These are phyloP conservation scores for Eucalyptus sp. DNA, from an alignment of 345 rosid genomes.

Conservation along the genomic window DNA sequence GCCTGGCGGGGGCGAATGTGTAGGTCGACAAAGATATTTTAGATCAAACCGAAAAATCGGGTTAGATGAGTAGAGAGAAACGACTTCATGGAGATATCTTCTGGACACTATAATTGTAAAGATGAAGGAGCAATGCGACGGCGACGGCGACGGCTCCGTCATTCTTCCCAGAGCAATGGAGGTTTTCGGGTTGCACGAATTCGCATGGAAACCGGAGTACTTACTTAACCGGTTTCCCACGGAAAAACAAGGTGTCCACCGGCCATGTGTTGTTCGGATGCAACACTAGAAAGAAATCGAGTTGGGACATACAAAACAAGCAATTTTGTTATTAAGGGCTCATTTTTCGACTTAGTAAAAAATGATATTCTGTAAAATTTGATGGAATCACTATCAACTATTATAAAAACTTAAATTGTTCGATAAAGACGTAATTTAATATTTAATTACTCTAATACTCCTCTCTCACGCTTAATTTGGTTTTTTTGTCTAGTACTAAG, in stretches of 20 bases:
- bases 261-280: neutral
- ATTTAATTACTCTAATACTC: too few relatives aligned
- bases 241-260: neutral
- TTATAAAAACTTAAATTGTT: too few relatives aligned
- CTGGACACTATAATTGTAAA: neutral
- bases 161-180: neutral
- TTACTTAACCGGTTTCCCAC: neutral
- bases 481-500: too few relatives aligned
- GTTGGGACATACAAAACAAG: too few relatives aligned
- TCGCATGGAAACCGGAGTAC: neutral
- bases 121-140: neutral
- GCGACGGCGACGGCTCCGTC: neutral
- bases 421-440: fast-evolving
- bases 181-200: too few relatives aligned
- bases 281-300: neutral
- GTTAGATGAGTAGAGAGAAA: neutral
- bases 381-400: fast-evolving
- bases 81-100: neutral
- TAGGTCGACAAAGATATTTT: neutral
- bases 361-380: too few relatives aligned
- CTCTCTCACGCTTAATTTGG: fast-evolving
- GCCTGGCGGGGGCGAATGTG: neutral
- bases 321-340: too few relatives aligned
- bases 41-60: neutral
- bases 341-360: too few relatives aligned